Evolutionary conservation across 2,329 filamentous ascomycete species (phyloP), one percentile per base, ranked within the genome.

Genomic region (Fusarium pininemorale): DNA sequence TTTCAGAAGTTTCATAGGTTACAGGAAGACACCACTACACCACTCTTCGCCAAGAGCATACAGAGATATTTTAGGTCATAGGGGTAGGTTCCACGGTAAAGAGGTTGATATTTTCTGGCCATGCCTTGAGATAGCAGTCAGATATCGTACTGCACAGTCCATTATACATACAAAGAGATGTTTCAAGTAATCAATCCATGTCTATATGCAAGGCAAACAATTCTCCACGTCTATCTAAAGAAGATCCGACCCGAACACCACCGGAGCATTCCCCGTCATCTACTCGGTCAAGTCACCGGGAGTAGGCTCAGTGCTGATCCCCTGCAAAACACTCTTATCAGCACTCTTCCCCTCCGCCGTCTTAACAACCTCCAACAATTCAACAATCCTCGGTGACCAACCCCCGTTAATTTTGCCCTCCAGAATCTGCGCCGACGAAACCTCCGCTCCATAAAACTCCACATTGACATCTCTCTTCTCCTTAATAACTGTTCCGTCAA

Each of bases 141-240:
- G 6, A 26, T 20, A 11, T 20, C 12, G 16, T 6, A 7, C 2
- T 4, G 1, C 8, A 5, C 3, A 14, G 30, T 7, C 4, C 4
- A 10, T 24, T 14, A 7, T 5, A 4, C 1, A 51, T 2, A 1
- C 1, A 12, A 7, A 18, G 15, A 24, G 5, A 3, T 7, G 11
- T 5, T 18, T 32, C 9, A n/a, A 24, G 11, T 24, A 24, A 24
- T 24, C 24, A 28, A 13, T 39, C 7, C 0, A 26, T 53, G 2
- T 55, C 51, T 41, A 39, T 55, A n/a, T 28, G 24, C 11, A 7
- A 28, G 10, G 14, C 0, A 16, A 22, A 16, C 2, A n/a, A 41
- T n/a, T 18, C 6, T 1, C 24, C 24, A 3, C 0, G 6, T 14
- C 35, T 54, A 9, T 18, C 7, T 3, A 7, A 12, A 26, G 0